These are phyloP conservation scores for Neohortaea acidophila DNA, from an alignment of 495 filamentous ascomycete species.

Conservation along the genomic window DNA sequence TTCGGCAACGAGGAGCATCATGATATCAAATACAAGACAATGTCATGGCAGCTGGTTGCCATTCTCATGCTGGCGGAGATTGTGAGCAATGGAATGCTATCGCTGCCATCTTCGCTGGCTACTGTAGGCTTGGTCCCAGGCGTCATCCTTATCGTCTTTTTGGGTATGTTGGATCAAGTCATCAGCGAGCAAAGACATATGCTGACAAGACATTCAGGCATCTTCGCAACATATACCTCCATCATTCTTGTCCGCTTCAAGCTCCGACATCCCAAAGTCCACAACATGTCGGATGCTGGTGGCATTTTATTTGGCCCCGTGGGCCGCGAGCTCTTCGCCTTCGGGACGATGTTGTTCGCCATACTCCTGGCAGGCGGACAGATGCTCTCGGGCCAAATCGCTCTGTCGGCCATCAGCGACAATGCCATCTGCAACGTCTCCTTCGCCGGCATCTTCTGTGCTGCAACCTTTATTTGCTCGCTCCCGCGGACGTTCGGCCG, in stretches of 20 bases:
- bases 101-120: slow-evolving; percentile 38
- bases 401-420: slow-evolving; percentile 25
- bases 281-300: slow-evolving; percentile 26
- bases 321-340: slow-evolving; percentile 23
- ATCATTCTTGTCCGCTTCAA: slow-evolving; percentile 32
- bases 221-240: slow-evolving; percentile 28
- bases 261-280: slow-evolving; percentile 30
- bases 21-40: slow-evolving; percentile 42
- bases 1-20: slow-evolving; percentile 25
- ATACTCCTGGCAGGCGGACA: slow-evolving; percentile 34
- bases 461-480: too few relatives aligned
- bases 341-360: slow-evolving; percentile 24
- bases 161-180: too few relatives aligned
- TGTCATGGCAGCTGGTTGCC: slow-evolving; percentile 39
- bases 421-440: slow-evolving; percentile 25
- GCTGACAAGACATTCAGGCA: slow-evolving; percentile 9
- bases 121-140: slow-evolving; percentile 43
- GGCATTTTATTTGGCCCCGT: slow-evolving; percentile 23
- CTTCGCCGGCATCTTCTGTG: not conserved
- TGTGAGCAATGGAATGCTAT: slow-evolving; percentile 46
- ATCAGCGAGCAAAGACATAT: too few relatives aligned
- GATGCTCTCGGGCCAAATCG: slow-evolving; percentile 30
- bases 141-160: slow-evolving; percentile 26
- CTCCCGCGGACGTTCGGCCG: slow-evolving; percentile 21
- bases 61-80: slow-evolving; percentile 50